Conservation (phyloP, 2,329 filamentous ascomycete genomes). For the Dactylellina sp. region DNA sequence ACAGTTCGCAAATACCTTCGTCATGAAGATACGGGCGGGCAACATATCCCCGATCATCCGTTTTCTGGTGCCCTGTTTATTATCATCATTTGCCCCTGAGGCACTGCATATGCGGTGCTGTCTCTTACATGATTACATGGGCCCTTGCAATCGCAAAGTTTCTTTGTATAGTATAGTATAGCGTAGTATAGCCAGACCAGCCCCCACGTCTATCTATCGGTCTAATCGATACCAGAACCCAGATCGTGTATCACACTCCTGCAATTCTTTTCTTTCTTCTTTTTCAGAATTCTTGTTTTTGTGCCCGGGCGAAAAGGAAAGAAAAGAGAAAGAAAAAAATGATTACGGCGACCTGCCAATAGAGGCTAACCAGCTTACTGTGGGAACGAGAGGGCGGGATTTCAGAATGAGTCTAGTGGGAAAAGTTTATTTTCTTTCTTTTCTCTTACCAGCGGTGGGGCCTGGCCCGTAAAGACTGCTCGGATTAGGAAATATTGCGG, state of each 20-base stretch:
- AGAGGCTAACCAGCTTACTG: neutral
- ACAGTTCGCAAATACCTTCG: too few relatives aligned
- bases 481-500: too few relatives aligned
- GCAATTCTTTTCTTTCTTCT: conserved; percentile 8
- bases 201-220: conserved; percentile 9
- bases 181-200: neutral
- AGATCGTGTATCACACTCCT: conserved; percentile 26
- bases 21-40: too few relatives aligned
- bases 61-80: neutral
- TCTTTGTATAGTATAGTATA: too few relatives aligned
- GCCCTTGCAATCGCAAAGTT: conserved; percentile 19
- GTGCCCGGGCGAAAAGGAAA: conserved; percentile 30
- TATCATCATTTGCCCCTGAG: conserved; percentile 26
- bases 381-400: neutral
- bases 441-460: too few relatives aligned
- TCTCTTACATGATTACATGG: conserved; percentile 13
- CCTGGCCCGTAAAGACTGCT: too few relatives aligned
- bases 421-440: neutral
- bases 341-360: conserved; percentile 15
- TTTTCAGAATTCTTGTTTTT: too few relatives aligned
- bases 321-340: too few relatives aligned
- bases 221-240: neutral
- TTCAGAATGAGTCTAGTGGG: neutral
- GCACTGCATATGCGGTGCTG: conserved; percentile 36
- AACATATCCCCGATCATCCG: neutral